A percentile compares a stretch with the other conserved stretches of the same genome.
phyloP scores from a whole-genome alignment of 177 flowering plant genomes.

The Vitis hybrid region DNA sequence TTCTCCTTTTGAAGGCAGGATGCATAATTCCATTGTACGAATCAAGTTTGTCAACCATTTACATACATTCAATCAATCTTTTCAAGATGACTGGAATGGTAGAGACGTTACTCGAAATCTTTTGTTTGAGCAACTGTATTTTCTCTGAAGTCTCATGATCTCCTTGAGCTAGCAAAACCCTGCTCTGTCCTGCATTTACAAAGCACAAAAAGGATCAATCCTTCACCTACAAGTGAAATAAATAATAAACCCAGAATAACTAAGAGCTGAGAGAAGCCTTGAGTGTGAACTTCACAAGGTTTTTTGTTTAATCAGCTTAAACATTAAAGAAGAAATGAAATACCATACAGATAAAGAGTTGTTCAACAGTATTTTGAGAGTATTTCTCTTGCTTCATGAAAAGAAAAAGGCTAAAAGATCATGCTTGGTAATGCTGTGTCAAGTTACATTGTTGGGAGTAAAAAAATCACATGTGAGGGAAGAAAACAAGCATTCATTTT shows the following conservation, averaged over 20 bases:
- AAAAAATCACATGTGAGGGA: no score
- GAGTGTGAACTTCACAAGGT: not conserved
- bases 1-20: slow-evolving; percentile 54
- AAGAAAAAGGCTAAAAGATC: no score
- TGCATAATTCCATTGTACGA: slow-evolving; percentile 35
- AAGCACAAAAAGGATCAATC: slow-evolving; percentile 1
- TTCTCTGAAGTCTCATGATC: slow-evolving; percentile 23
- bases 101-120: slow-evolving; percentile 48
- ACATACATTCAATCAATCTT: slow-evolving; percentile 63
- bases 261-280: not conserved
- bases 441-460: no score
- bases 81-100: slow-evolving; percentile 49
- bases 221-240: not conserved
- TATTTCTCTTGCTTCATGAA: no score
- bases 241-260: not conserved
- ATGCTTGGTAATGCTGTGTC: no score
- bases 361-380: no score
- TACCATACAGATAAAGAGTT: no score
- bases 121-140: slow-evolving; percentile 4
- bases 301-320: no score
- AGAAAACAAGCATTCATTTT: no score
- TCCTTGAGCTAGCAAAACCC: slow-evolving; percentile 13
- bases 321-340: no score
- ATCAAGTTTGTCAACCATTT: slow-evolving; percentile 54
- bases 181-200: slow-evolving; percentile 23